Evolutionary conservation across 306 rosid species (phyloP), one percentile per base, ranked within the genome.

Genomic region (Bauhinia variegata): DNA sequence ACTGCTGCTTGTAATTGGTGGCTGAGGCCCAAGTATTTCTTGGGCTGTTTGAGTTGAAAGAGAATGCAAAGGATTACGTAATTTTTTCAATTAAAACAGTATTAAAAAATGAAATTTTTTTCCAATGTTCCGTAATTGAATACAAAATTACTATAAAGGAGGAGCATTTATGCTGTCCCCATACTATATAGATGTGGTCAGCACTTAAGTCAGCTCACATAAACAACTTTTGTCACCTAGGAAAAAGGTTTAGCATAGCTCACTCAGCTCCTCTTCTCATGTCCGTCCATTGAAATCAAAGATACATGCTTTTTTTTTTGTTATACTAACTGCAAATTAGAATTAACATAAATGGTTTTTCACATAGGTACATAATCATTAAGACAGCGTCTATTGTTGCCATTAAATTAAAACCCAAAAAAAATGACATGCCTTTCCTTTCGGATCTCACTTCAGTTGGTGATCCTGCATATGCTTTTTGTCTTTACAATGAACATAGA

Each of bases 121-220:
- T n/a, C n/a, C n/a, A n/a, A n/a, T n/a, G n/a, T n/a, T n/a, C n/a
- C n/a, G n/a, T n/a, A n/a, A n/a, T n/a, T n/a, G n/a, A n/a, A n/a
- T n/a, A n/a, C n/a, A n/a, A n/a, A n/a, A n/a, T n/a, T n/a, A n/a
- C n/a, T n/a, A n/a, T n/a, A n/a, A n/a, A n/a, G n/a, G n/a, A n/a
- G n/a, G n/a, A n/a, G n/a, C n/a, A n/a, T n/a, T n/a, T n/a, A n/a
- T n/a, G n/a, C n/a, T n/a, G n/a, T n/a, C n/a, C n/a, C n/a, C n/a
- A n/a, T n/a, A n/a, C n/a, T n/a, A n/a, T n/a, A n/a, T n/a, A n/a
- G n/a, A n/a, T n/a, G n/a, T n/a, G n/a, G 15, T 60, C 69, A 77
- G 77, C 77, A 58, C 77, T 65, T 39, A 59, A 60, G 82, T 78
- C 74, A 78, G 77, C 78, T 65, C 73, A 65, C 81, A 34, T n/a